These are phyloP conservation scores for Wallacemonas collosoma DNA, from an alignment of 208 protist species.

Conservation along the genomic window DNA sequence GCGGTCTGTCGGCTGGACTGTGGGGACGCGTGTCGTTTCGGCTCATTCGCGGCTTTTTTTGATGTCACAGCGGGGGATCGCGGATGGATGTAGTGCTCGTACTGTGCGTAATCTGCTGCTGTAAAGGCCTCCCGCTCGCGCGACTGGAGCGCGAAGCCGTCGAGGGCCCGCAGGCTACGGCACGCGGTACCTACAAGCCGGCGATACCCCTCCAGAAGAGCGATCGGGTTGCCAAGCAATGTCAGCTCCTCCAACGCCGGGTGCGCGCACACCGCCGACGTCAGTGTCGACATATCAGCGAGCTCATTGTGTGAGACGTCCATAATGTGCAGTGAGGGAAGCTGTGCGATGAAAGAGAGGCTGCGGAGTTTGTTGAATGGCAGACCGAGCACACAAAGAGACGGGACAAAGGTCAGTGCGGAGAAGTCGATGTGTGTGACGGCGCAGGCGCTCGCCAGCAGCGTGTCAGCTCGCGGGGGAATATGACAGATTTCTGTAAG, in stretches of 20 bases:
- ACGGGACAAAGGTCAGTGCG: slow-evolving; percentile 22
- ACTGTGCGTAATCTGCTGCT: slow-evolving; percentile 9
- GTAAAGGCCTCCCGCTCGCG: slow-evolving; percentile 14
- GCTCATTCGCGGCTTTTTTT: not conserved
- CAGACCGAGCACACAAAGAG: slow-evolving; percentile 52
- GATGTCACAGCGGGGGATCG: not conserved
- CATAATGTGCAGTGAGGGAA: slow-evolving; percentile 64
- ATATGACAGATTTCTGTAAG: slow-evolving; percentile 52
- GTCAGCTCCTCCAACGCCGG: slow-evolving; percentile 50
- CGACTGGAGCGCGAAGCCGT: slow-evolving; percentile 29
- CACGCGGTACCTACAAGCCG: slow-evolving; percentile 40
- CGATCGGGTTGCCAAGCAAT: slow-evolving; percentile 71
- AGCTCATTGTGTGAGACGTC: slow-evolving; percentile 74
- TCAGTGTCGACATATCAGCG: slow-evolving; percentile 35
- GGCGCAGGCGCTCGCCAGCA: slow-evolving; percentile 60
- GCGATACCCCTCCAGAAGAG: slow-evolving; percentile 67
- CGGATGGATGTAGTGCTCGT: slow-evolving; percentile 7
- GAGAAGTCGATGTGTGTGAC: slow-evolving; percentile 23
- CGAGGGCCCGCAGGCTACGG: slow-evolving; percentile 55
- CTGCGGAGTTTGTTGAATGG: slow-evolving; percentile 58
- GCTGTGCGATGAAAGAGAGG: slow-evolving; percentile 43
- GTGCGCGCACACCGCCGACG: slow-evolving; percentile 42
- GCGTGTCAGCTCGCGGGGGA: slow-evolving; percentile 51
- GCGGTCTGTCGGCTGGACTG: not conserved
- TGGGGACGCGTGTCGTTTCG: slow-evolving; percentile 3